These are phyloP conservation scores for Sporobolomyces phaffii DNA, from an alignment of 768 basidiomycete genomes.

Conservation along the genomic window DNA sequence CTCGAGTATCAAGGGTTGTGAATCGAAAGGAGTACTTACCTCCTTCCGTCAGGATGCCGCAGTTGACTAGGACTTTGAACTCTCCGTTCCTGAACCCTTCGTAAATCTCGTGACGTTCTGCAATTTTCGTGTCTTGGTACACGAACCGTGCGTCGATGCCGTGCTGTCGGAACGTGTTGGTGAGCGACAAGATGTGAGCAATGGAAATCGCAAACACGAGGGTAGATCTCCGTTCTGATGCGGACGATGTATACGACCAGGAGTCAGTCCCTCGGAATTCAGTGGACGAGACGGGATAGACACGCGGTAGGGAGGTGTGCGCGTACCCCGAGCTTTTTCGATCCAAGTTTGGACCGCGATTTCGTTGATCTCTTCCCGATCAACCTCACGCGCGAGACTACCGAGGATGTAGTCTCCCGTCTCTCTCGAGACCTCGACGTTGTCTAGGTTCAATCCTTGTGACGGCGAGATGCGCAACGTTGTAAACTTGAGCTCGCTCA, in stretches of 20 bases:
- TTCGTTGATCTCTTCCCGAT: constrained; percentile 68
- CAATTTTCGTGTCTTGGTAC: constrained; percentile 60
- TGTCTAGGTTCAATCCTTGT: constrained; percentile 55
- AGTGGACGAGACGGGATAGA: no score
- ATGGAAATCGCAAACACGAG: constrained; percentile 86
- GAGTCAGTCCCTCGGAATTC: no score
- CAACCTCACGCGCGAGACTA: constrained; percentile 73
- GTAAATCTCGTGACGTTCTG: constrained; percentile 62
- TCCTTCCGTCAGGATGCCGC: constrained; percentile 51
- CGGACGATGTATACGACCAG: neutral
- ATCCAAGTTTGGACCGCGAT: constrained; percentile 78
- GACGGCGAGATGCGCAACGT: constrained; percentile 59
- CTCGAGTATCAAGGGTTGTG: no score
- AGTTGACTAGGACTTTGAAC: constrained; percentile 76
- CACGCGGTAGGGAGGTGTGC: no score
- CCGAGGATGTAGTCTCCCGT: constrained; percentile 77
- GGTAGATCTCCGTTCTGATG: constrained; percentile 61
- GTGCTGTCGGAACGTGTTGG: constrained; percentile 61
- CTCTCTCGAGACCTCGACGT: constrained; percentile 60
- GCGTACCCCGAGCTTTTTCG: constrained; percentile 55
- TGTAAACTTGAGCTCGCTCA: constrained; percentile 80
- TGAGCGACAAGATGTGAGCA: constrained; percentile 69
- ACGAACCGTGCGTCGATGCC: constrained; percentile 83
- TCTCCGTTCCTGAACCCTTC: constrained; percentile 62
- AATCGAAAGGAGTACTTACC: constrained; percentile 11